Percentiles rank a stretch among this genome's conserved stretches.
Evolutionary conservation across 768 basidiomycete species (phyloP).

Genomic region (Tylopilus cervinicoccineus): DNA sequence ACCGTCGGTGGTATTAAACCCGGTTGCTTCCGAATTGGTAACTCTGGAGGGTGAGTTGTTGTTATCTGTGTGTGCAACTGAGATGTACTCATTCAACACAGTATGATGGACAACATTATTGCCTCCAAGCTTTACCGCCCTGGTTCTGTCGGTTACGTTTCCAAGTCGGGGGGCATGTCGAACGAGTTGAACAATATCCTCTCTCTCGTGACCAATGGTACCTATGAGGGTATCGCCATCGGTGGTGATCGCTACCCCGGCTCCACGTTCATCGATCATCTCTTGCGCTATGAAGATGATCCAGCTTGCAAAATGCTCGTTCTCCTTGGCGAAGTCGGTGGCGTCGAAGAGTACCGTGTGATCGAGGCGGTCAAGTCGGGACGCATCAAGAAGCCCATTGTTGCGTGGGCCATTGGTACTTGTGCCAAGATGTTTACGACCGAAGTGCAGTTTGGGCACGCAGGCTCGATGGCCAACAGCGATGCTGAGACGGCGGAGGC

Average conservation of each 20-base stretch:
- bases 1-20: conserved; percentile 99
- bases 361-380: conserved; percentile 96
- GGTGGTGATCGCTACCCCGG: conserved; percentile 99
- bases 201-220: conserved; percentile 92
- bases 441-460: conserved; percentile 99
- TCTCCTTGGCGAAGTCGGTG: conserved; percentile 97
- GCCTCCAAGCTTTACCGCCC: conserved; percentile 97
- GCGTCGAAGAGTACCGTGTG: conserved; percentile 98
- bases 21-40: conserved; percentile 99
- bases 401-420: conserved; percentile 99
- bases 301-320: conserved; percentile 99
- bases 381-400: conserved; percentile 95
- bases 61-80: neutral
- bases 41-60: conserved; percentile 83
- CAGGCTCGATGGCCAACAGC: conserved; percentile 97
- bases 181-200: conserved; percentile 99
- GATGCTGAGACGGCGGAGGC: conserved; percentile 97
- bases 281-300: conserved; percentile 95
- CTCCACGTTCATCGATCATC: conserved; percentile 97
- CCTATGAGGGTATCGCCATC: conserved; percentile 99
- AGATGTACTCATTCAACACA: conserved; percentile 24
- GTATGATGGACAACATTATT: conserved; percentile 99
- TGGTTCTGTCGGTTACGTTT: conserved; percentile 97
- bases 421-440: conserved; percentile 99
- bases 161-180: conserved; percentile 99